Base-by-base conservation (phyloP, 2,329 filamentous ascomycete genomes). In the Xylariales sp. region DNA sequence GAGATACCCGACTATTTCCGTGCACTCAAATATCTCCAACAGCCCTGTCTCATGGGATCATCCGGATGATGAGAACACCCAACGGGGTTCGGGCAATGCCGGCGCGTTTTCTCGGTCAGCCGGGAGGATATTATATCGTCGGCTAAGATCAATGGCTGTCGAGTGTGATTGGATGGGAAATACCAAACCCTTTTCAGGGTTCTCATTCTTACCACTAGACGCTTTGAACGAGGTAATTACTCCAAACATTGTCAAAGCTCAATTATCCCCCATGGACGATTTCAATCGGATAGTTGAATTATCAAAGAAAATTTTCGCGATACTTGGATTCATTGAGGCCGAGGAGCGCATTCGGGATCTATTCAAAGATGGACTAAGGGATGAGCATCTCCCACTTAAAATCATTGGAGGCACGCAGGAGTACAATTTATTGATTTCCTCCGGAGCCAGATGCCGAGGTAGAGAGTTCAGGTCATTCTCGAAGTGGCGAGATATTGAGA, bases 351-450 rank as follows among this genome's bases (percentile, higher is more conserved):
- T 67, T n/a, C n/a, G 14, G 49, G 5, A 34, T 30, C 16, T 67
- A 9, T 60, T 67, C 4, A 2, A 36, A 3, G 65, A 67, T 3
- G 65, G 65, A 10, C 41, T 64, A 18, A 50, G 12, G 16, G 65
- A 67, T 36, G 14, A 55, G n/a, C 9, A 67, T 5, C 65, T 64
- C 6, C 65, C 65, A 5, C 43, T 67, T 9, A 8, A 12, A 18
- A 61, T n/a, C n/a, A n/a, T n/a, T n/a, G n/a, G n/a, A n/a, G n/a
- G 36, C 49, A 2, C 10, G 23, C 23, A 36, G 9, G 16, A n/a
- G 0, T 18, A 12, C 34, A 43, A 39, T 5, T 18, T 23, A n/a
- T 18, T 65, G 36, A 4, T 56, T 30, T 54, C 56, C 9, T 5
- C 10, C 12, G 23, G 23, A 23, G 23, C 23, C 2, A 23, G 23